Evolutionary conservation across 2,329 filamentous ascomycete genomes (phyloP).

Genomic region (Claviceps digitariae): DNA sequence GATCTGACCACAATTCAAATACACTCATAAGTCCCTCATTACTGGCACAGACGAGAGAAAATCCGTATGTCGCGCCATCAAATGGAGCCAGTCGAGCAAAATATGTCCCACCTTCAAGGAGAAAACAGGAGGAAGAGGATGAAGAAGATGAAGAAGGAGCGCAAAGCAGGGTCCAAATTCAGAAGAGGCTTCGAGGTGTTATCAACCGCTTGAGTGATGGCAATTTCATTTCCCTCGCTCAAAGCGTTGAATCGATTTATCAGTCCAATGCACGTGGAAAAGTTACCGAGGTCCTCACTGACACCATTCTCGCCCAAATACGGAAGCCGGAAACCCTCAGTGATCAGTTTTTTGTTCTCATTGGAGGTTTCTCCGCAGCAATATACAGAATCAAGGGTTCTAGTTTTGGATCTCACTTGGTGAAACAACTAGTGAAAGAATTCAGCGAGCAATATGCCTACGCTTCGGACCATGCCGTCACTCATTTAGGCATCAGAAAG

Average conservation of each 20-base stretch:
- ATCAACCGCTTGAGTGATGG: constrained; percentile 89
- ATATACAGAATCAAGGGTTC: constrained; percentile 77
- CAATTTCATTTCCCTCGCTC: constrained; percentile 73
- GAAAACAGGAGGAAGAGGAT: constrained; percentile 34
- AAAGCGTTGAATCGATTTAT: constrained; percentile 73
- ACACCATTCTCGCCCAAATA: constrained; percentile 65
- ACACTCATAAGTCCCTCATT: constrained; percentile 9
- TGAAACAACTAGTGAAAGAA: constrained; percentile 63
- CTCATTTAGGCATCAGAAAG: constrained; percentile 23
- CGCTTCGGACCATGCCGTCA: constrained; percentile 24
- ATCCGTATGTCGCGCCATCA: constrained; percentile 73
- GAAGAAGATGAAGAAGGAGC: constrained; percentile 37
- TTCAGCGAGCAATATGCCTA: constrained; percentile 54
- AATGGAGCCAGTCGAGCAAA: constrained; percentile 40
- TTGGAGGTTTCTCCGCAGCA: constrained; percentile 79
- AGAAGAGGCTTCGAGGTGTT: constrained; percentile 71
- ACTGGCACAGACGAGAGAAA: constrained; percentile 51
- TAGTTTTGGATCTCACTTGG: constrained; percentile 77
- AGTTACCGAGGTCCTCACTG: constrained; percentile 68
- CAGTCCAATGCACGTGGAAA: constrained; percentile 73
- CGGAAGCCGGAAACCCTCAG: constrained; percentile 65
- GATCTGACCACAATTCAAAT: constrained; percentile 23
- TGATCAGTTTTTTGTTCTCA: constrained; percentile 82
- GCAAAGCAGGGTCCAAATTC: constrained; percentile 55
- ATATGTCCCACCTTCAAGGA: constrained; percentile 71